Percentiles rank a stretch among this genome's conserved stretches.
phyloP scores from a whole-genome alignment of 352 stramenopile genomes.

The Pythium rhizo-oryzae region DNA sequence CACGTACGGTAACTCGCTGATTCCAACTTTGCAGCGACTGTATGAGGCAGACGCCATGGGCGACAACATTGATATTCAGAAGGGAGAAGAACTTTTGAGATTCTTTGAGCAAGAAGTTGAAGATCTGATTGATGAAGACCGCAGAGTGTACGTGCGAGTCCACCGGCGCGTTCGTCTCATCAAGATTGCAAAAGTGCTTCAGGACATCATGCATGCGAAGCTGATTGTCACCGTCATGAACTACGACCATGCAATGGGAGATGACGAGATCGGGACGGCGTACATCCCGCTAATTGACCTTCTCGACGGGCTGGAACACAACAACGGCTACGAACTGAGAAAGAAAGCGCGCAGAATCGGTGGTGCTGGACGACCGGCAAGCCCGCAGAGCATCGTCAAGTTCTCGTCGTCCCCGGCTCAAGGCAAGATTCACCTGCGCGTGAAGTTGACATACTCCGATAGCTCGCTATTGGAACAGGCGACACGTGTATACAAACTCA shows the following conservation, averaged over 20 bases:
- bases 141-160: conserved; percentile 47
- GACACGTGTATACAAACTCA: conserved; percentile 59
- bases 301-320: conserved; percentile 60
- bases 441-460: conserved; percentile 59
- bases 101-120: conserved; percentile 77
- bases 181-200: conserved; percentile 58
- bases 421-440: conserved; percentile 48
- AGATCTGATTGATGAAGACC: conserved; percentile 60
- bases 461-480: conserved; percentile 67
- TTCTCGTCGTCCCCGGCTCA: conserved; percentile 18
- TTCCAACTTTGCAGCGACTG: conserved; percentile 55
- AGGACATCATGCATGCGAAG: conserved; percentile 63
- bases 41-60: conserved; percentile 53
- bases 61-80: conserved; percentile 37
- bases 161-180: conserved; percentile 57
- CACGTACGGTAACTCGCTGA: conserved; percentile 46
- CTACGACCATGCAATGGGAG: conserved; percentile 44
- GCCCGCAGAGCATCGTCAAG: conserved; percentile 4
- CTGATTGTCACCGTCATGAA: conserved; percentile 65
- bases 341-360: conserved; percentile 30
- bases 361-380: conserved; percentile 1
- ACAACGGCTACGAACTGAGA: conserved; percentile 58
- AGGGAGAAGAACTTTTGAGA: conserved; percentile 43
- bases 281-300: conserved; percentile 70
- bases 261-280: conserved; percentile 57